Evolutionary conservation across 352 stramenopile species (phyloP), one percentile per base, ranked within the genome.

Genomic region (Blastocystis sp.): DNA sequence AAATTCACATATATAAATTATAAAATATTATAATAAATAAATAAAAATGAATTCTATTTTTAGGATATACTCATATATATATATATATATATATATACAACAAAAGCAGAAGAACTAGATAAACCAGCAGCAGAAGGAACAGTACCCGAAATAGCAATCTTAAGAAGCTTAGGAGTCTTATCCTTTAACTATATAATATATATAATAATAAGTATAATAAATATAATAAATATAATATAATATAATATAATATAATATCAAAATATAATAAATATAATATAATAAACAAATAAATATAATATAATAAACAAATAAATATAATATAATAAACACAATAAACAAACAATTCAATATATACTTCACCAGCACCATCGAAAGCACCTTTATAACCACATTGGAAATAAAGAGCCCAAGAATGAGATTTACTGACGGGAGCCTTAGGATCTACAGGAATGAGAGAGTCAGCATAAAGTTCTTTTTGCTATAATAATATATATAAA

Each of bases 61-160:
- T n/a, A n/a, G n/a, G n/a, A n/a, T n/a, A n/a, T n/a, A n/a, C n/a
- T n/a, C n/a, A n/a, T n/a, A n/a, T n/a, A n/a, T n/a, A n/a, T n/a
- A n/a, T n/a, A n/a, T n/a, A n/a, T n/a, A n/a, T n/a, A n/a, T n/a
- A n/a, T n/a, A n/a, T n/a, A n/a, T n/a, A 84, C 77, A 2, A 84
- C 77, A 24, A 86, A 46, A 0, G 77, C 79, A 45, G 75, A 83
- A 34, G 77, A 84, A 64, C 73, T 82, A 13, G 76, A 83, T 13
- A 87, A 67, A 0, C 77, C 79, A 35, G 72, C 80, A 0, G 69
- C 78, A 0, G 70, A 65, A 30, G 79, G 79, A 33, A 87, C 70
- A 19, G 68, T 49, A 19, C 78, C 77, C 55, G 80, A 70, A 18
- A 87, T 74, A 9, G 81, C 25, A 33, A 83, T n/a, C 34, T 73